Conservation (phyloP, 2,329 filamentous ascomycete species). For the Fusarium luffae region DNA sequence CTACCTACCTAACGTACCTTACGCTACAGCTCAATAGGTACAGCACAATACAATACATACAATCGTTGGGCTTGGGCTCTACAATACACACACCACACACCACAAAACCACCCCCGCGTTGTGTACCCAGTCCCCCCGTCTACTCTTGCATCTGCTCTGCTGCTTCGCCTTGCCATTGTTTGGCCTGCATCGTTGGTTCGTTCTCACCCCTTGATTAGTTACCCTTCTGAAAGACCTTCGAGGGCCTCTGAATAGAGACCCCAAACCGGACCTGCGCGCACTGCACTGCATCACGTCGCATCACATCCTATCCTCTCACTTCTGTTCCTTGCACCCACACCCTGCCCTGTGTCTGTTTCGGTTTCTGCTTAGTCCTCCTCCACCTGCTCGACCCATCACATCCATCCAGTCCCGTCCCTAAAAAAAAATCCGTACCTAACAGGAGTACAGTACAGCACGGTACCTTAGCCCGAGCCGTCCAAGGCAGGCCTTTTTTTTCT, state of each 20-base stretch:
- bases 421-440: slow-evolving; percentile 39
- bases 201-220: slow-evolving; percentile 17
- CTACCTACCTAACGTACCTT: too few relatives aligned
- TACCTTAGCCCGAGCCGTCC: slow-evolving; percentile 32
- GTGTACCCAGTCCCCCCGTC: slow-evolving; percentile 33
- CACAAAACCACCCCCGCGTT: slow-evolving; percentile 37
- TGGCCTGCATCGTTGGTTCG: slow-evolving; percentile 39
- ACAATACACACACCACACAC: slow-evolving; percentile 23
- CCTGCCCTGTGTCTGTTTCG: slow-evolving; percentile 30
- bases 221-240: slow-evolving; percentile 17
- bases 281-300: background rate
- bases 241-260: slow-evolving; percentile 12
- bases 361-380: slow-evolving; percentile 33
- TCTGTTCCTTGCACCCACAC: slow-evolving; percentile 44
- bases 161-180: slow-evolving; percentile 27
- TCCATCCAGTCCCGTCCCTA: slow-evolving; percentile 2
- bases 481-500: slow-evolving; percentile 44
- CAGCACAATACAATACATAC: background rate
- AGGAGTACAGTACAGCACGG: slow-evolving; percentile 22
- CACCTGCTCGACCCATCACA: slow-evolving; percentile 43
- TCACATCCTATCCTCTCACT: slow-evolving; percentile 4
- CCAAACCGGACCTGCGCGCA: slow-evolving; percentile 20
- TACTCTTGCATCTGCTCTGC: slow-evolving; percentile 14
- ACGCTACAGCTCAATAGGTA: slow-evolving; percentile 1
- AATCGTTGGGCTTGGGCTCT: background rate